phyloP scores from a whole-genome alignment of 2,329 filamentous ascomycete species.

The Aspergillus aculeatus region DNA sequence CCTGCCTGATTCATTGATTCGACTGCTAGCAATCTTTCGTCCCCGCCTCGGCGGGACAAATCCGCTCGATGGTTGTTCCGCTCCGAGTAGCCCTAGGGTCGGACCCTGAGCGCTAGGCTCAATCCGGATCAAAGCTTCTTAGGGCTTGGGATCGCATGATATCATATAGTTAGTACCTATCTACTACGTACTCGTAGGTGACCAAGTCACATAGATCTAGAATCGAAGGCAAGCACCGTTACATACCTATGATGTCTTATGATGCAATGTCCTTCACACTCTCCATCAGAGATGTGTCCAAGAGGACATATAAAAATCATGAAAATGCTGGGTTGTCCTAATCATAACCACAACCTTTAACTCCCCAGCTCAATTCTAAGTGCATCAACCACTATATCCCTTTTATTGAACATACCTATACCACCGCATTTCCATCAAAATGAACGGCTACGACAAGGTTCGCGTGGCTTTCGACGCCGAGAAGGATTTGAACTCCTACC shows the following conservation, averaged over 20 bases:
- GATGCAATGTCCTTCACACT: constrained; percentile 26
- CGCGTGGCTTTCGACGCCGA: constrained; percentile 35
- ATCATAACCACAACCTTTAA: not conserved
- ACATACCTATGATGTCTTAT: constrained; percentile 35
- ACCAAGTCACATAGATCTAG: not conserved
- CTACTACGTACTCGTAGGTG: too few relatives aligned
- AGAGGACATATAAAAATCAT: not conserved
- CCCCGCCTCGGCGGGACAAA: constrained; percentile 24
- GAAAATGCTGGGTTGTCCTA: not conserved
- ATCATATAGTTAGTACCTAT: not conserved
- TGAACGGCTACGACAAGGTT: constrained; percentile 26
- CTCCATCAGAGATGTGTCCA: not conserved
- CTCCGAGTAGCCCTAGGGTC: constrained; percentile 28
- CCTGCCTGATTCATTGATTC: constrained; percentile 2
- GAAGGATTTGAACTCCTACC: constrained; percentile 41
- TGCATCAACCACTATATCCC: not conserved
- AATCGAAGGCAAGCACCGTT: constrained; percentile 1
- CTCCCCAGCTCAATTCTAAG: not conserved
- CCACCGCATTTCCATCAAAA: constrained; percentile 10
- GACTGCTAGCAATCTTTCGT: constrained; percentile 8
- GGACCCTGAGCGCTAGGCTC: constrained; percentile 24
- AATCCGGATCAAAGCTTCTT: constrained; percentile 14
- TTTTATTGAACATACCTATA: not conserved
- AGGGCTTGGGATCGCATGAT: constrained; percentile 18
- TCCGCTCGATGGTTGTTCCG: constrained; percentile 22